A percentile compares a stretch with the other conserved stretches of the same genome.
These are phyloP conservation scores for Arabidopsis suecica DNA, from an alignment of 345 rosid genomes.

Conservation along the genomic window DNA sequence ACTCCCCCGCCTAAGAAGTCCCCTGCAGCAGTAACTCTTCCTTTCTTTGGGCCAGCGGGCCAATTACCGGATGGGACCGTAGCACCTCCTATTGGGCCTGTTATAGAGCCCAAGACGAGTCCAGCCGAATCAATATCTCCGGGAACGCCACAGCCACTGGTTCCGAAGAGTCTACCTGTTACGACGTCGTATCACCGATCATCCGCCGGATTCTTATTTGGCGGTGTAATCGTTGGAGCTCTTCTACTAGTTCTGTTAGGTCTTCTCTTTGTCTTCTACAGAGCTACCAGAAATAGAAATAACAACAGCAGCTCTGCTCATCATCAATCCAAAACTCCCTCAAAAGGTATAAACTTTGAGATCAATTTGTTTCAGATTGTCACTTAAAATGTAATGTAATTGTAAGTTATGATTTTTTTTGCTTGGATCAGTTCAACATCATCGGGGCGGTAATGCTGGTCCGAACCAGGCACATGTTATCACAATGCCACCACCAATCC, in stretches of 20 bases:
- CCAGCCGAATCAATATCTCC: conserved; percentile 30
- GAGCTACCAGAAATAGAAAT: conserved; percentile 44
- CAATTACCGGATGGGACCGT: conserved; percentile 24
- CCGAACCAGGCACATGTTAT: conserved; percentile 18
- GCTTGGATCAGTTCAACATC: conserved; percentile 38
- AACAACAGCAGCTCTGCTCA: conserved; percentile 28
- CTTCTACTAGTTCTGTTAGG: conserved; percentile 43
- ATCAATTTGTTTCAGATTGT: conserved; percentile 5
- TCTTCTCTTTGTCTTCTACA: conserved; percentile 44
- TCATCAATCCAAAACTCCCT: conserved; percentile 24
- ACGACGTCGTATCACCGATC: conserved; percentile 44
- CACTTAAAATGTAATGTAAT: neutral
- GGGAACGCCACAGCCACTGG: conserved; percentile 35
- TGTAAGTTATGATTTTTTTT: neutral
- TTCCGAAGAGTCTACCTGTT: conserved; percentile 43
- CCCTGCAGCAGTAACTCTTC: conserved; percentile 34
- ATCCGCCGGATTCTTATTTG: conserved; percentile 39
- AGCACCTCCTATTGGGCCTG: conserved; percentile 25
- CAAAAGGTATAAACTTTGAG: conserved; percentile 30
- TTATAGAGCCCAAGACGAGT: conserved; percentile 34
- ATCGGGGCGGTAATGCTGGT: conserved; percentile 28
- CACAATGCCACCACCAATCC: conserved; percentile 24
- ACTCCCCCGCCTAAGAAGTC: conserved; percentile 39
- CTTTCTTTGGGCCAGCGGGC: conserved; percentile 43
- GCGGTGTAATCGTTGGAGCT: conserved; percentile 39